Conservation (phyloP, 169 alveolate genomes). For the Plasmodium knowlesi region DNA sequence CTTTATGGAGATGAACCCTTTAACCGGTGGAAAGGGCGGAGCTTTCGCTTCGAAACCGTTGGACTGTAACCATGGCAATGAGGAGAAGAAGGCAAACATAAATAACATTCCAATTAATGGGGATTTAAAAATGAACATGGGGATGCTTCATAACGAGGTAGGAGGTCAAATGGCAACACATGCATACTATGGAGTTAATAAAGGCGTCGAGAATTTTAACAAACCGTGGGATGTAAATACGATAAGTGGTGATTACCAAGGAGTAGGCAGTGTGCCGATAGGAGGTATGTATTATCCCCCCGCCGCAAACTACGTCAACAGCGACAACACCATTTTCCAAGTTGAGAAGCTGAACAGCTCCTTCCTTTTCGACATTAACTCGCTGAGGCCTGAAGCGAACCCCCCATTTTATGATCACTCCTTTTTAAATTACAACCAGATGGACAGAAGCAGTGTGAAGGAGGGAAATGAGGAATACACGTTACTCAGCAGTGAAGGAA, state of each 20-base stretch:
- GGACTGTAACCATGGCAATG: not conserved
- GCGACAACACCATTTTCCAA: not conserved
- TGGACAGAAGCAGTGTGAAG: not conserved
- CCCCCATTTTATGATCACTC: conserved; percentile 4
- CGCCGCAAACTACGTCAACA: not conserved
- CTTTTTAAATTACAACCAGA: conserved; percentile 19
- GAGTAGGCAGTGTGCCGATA: not conserved
- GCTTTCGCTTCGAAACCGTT: not conserved
- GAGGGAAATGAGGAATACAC: not conserved
- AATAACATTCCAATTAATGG: not conserved
- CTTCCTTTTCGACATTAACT: conserved; percentile 11
- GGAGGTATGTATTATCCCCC: not conserved
- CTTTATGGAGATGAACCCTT: not conserved
- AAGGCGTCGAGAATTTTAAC: not conserved
- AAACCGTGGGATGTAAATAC: not conserved
- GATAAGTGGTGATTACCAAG: conserved; percentile 9
- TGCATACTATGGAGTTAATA: not conserved
- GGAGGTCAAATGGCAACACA: not conserved
- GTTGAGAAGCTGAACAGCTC: conserved; percentile 31
- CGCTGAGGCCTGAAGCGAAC: conserved; percentile 10
- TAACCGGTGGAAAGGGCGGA: not conserved
- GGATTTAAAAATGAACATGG: not conserved
- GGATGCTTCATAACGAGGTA: not conserved
- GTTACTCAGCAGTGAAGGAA: not conserved
- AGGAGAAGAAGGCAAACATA: not conserved